Base-by-base conservation (phyloP, 2,329 filamentous ascomycete species). In the Thelonectria discophora region DNA sequence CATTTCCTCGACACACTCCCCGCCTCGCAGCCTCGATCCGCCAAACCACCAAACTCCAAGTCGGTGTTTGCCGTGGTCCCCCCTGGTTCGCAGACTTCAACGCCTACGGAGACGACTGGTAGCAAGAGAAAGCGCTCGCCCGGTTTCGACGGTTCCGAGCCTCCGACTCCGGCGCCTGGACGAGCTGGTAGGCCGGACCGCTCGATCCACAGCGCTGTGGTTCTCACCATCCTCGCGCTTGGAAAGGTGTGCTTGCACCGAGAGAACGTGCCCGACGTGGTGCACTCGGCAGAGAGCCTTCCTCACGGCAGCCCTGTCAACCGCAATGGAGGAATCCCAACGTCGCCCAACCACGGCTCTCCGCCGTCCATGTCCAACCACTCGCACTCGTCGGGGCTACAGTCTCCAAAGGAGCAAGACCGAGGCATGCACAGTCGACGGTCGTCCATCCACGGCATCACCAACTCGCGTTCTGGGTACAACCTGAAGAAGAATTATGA, bases 211-310 rank as follows among this genome's bases (percentile, higher is more conserved):
- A 97, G 92, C 67, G 93, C 93, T 0, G 83, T 98, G 40, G 86
- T 97, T 1, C 83, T 97, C 2, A 82, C 94, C 4, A 87, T 97
- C 1, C 82, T 98, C 55, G 94, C 94, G 0, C 80, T 99, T 6
- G 95, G 95, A 17, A 93, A 93, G 72, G 90, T 98, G 12, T 94
- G 92, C 69, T 74, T 81, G 9, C 77, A 84, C 66, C 82, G 80
- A 46, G 80, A 82, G 0, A 80, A 78, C 64, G 80, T 89, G 3
- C 86, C 86, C 0, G 86, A 88, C 52, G 79, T 90, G 2, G 82
- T 90, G 2, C 74, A 76, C 55, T 63, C 71, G 13, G 60, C 67
- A 5, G 76, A 79, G 13, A 64, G 66, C 9, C 50, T 71, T 34
- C 68, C 72, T n/a, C 76, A 76, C 18, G 76, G 76, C 5, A 79